These are phyloP conservation scores for Carpediemonas membranifera DNA, from an alignment of 78 protist species.

Conservation along the genomic window DNA sequence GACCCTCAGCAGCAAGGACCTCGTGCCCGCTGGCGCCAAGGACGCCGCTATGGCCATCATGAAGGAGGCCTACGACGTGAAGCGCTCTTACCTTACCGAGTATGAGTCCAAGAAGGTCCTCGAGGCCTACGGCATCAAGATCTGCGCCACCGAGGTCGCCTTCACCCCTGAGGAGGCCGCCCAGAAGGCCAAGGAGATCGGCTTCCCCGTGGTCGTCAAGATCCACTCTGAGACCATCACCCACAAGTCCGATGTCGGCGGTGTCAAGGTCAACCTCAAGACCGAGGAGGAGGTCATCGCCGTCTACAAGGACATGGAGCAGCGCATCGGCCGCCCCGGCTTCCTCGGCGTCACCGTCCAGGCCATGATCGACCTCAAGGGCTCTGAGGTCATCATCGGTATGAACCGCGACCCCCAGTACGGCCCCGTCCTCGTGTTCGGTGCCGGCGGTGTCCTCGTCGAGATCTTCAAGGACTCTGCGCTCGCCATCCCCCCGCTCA, in stretches of 20 bases:
- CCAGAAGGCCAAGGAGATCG: constrained; percentile 1
- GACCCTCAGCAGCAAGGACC: not conserved
- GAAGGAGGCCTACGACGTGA: not conserved
- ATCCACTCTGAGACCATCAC: constrained; percentile 35
- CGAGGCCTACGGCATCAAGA: constrained; percentile 3
- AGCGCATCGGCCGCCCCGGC: not conserved
- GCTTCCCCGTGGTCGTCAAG: constrained; percentile 37
- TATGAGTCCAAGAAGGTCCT: constrained; percentile 25
- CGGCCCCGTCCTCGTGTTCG: constrained; percentile 32
- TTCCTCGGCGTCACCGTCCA: constrained; percentile 28
- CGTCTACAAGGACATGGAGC: constrained; percentile 15
- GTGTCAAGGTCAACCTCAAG: constrained; percentile 25
- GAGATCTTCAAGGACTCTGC: constrained; percentile 25
- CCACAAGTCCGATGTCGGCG: constrained; percentile 40
- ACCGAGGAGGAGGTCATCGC: constrained; percentile 9
- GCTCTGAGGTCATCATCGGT: constrained; percentile 34
- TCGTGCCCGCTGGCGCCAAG: constrained; percentile 1
- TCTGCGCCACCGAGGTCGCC: constrained; percentile 4
- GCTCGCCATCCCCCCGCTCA: constrained; percentile 5
- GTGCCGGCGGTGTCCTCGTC: constrained; percentile 27
- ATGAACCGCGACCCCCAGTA: not conserved
- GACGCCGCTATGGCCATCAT: not conserved
- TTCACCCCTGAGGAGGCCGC: constrained; percentile 17
- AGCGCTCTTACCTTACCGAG: constrained; percentile 8
- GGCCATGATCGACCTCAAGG: constrained; percentile 11